Conservation (phyloP, 2,329 filamentous ascomycete genomes). For the Alternaria longipes region DNA sequence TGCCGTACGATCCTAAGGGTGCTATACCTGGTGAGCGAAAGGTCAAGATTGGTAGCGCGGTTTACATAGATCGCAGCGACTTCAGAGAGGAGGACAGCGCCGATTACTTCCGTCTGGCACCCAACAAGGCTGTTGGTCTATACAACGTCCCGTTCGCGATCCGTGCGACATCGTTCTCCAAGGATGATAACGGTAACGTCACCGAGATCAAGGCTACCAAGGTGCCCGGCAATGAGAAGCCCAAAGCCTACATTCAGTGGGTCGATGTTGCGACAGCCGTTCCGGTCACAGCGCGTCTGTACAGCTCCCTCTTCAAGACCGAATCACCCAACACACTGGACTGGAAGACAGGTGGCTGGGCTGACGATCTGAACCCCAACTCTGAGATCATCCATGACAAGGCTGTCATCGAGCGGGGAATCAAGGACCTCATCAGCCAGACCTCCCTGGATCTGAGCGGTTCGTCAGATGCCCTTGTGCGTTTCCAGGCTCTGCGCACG, state of each 20-base stretch:
- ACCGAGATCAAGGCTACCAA: constrained; percentile 73
- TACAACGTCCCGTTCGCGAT: constrained; percentile 76
- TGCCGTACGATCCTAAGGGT: constrained; percentile 82
- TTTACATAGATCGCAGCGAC: constrained; percentile 86
- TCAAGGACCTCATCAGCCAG: constrained; percentile 78
- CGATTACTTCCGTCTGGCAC: constrained; percentile 81
- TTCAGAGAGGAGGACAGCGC: constrained; percentile 77
- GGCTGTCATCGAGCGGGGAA: constrained; percentile 83
- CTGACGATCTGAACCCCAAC: constrained; percentile 84
- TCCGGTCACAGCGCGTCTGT: constrained; percentile 72
- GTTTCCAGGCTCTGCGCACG: constrained; percentile 91
- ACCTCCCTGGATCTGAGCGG: constrained; percentile 44
- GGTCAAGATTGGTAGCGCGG: constrained; percentile 74
- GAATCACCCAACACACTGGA: constrained; percentile 78
- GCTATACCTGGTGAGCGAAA: constrained; percentile 67
- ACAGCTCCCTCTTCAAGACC: constrained; percentile 86
- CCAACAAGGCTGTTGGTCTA: constrained; percentile 77
- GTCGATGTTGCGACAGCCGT: constrained; percentile 73
- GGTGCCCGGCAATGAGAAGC: constrained; percentile 73
- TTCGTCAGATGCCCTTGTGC: constrained; percentile 62
- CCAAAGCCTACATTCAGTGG: constrained; percentile 82
- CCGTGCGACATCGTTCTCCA: constrained; percentile 72
- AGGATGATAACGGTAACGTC: constrained; percentile 71
- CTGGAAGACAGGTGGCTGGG: constrained; percentile 76
- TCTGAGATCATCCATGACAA: constrained; percentile 81